These are phyloP conservation scores for Spencermartinsiella europaea DNA, from an alignment of 805 yeast genomes.

Conservation along the genomic window DNA sequence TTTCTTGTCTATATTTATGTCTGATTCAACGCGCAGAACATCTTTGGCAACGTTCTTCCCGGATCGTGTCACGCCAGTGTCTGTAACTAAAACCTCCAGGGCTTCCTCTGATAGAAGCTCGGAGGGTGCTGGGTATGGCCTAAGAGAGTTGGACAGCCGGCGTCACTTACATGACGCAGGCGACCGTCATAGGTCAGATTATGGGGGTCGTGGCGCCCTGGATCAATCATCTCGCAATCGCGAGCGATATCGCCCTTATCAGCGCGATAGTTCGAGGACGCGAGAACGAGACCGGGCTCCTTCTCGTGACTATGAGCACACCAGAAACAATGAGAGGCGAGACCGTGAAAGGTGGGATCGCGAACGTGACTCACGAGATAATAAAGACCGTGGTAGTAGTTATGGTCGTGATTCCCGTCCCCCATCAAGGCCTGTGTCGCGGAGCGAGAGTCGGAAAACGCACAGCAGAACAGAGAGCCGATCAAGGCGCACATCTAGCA, in stretches of 20 bases:
- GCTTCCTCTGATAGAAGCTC: neutral
- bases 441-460: too few relatives aligned
- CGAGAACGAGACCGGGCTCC: neutral
- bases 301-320: neutral
- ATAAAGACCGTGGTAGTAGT: too few relatives aligned
- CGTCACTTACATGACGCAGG: too few relatives aligned
- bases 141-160: neutral
- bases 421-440: too few relatives aligned
- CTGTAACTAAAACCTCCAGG: neutral
- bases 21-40: constrained; percentile 3
- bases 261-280: neutral
- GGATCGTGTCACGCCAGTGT: constrained; percentile 3
- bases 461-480: too few relatives aligned
- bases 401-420: too few relatives aligned
- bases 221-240: too few relatives aligned
- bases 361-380: neutral
- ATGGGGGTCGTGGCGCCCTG: too few relatives aligned
- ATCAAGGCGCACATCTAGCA: too few relatives aligned
- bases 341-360: neutral
- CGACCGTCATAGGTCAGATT: too few relatives aligned
- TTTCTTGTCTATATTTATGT: too few relatives aligned
- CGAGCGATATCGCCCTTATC: neutral
- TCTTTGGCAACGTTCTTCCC: constrained; percentile 15
- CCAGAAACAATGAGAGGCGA: neutral
- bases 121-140: neutral